Base-by-base conservation (phyloP, 1,139 yeast species). In the Hansenula sp. region DNA sequence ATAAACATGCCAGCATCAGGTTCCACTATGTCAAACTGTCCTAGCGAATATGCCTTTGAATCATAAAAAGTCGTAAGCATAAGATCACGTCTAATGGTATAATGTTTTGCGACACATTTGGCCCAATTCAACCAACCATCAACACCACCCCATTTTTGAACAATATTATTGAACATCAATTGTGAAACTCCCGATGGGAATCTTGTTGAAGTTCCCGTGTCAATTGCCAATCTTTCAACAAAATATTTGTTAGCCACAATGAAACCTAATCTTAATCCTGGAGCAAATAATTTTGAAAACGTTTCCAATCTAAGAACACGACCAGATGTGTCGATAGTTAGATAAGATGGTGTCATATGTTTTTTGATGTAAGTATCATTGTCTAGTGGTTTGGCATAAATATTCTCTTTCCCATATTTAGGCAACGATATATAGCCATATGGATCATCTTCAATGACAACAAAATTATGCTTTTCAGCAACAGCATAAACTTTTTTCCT, bases 361-460 rank as follows among this genome's bases (percentile, higher is more conserved):
- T 72, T 63, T 42, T 72, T 51, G 41, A 80, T 68, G 53, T 76
- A 84, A 17, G 76, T 73, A 46, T 79, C 81, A 45, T 62, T 59
- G 37, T 76, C 69, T 37, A 77, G 71, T 51, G 59, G 44, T 71
- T 71, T 71, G 24, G 72, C 74, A 75, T 57, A 76, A 10, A 62
- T 59, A 39, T 65, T 63, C 46, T 51, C 45, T 4, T 46, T 51
- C n/a, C 55, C 62, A 43, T 61, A 66, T 52, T 52, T 46, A 46
- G 58, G 58, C 7, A 78, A 70, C 47, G 76, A 77, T 57, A 85
- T 70, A 62, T 82, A 84, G 50, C 84, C 84, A 70, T 90, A 90
- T 4, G 97, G 97, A 66, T 90, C 96, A 60, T 88, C 96, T 66
- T 88, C 96, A 37, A 87, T 65, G 44, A 88, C 82, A 42, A 86